Base-by-base conservation (phyloP, 805 yeast species). In the Clavispora asparagi region DNA sequence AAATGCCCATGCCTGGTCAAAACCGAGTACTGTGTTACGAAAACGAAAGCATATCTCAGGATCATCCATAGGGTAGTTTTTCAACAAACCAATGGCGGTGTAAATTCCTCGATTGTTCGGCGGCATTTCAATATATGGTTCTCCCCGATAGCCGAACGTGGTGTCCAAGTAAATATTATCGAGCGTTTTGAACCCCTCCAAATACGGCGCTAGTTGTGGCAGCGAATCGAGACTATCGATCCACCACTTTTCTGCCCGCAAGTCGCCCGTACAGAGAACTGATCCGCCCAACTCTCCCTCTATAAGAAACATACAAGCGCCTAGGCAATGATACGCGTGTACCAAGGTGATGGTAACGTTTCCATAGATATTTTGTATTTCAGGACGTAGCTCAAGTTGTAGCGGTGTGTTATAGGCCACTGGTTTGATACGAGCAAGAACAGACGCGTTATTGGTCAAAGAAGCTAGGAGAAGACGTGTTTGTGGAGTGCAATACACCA, bases 261-360 rank as follows among this genome's bases (percentile, higher is more conserved):
- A 45, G 54, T 81, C 86, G 2, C 85, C 86, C 0, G 85, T 80
- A 28, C 71, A 64, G 8, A 81, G 62, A 1, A 80, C 73, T 0
- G 78, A 57, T 9, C 41, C 48, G 46, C 12, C 35, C 13, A 3
- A 6, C 1, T 43, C 38, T 13, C 60, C 60, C 48, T 76, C 76
- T 1, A 81, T 46, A 27, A 81, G 65, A 46, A 77, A 74, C 81
- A 81, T 77, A 2, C 70, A 67, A 4, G 83, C 69, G 4, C 85
- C 86, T 11, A 83, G 79, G 54, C 86, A 81, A 52, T 81, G 87
- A 54, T 79, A 71, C 0, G 81, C 71, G 6, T 71, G 71, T 2
- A 81, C 64, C 26, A 75, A 54, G 1, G 79, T 73, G 2, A 80
- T 59, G 13, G 39, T 32, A 27, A 41, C n/a, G 10, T 25, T 25